phyloP scores from a whole-genome alignment of 805 yeast species.

The Yarrowia osloensis region DNA sequence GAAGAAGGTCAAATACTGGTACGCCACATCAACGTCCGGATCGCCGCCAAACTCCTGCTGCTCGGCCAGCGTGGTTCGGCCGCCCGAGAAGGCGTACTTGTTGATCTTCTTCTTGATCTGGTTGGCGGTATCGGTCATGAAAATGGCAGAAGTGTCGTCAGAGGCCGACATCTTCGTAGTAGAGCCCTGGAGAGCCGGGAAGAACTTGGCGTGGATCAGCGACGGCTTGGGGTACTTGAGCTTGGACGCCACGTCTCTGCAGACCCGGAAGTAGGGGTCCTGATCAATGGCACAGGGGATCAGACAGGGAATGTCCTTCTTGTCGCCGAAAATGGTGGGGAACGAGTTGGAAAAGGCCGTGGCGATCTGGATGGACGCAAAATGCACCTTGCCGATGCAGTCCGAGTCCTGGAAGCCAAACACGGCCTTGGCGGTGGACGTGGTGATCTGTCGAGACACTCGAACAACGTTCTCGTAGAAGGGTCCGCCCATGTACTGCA shows the following conservation, averaged over 20 bases:
- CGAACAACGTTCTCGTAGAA: conserved; percentile 93
- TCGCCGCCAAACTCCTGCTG: conserved; percentile 90
- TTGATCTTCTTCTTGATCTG: conserved; percentile 92
- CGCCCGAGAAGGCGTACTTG: conserved; percentile 96
- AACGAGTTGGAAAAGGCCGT: conserved; percentile 94
- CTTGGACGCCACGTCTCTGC: conserved; percentile 96
- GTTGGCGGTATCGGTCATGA: conserved; percentile 91
- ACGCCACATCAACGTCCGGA: conserved; percentile 94
- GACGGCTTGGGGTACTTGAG: conserved; percentile 89
- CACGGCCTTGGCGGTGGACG: conserved; percentile 95
- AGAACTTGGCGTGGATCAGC: conserved; percentile 88
- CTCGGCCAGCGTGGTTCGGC: conserved; percentile 81
- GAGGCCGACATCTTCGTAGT: conserved; percentile 96
- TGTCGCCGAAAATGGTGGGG: conserved; percentile 86
- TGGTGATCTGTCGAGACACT: conserved; percentile 90
- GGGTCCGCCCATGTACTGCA: conserved; percentile 88
- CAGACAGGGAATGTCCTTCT: conserved; percentile 89
- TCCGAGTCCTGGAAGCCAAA: conserved; percentile 95
- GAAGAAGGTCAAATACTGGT: conserved; percentile 88
- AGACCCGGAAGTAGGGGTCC: conserved; percentile 96
- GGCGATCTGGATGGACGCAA: conserved; percentile 94
- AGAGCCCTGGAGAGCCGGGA: conserved; percentile 97
- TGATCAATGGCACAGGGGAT: conserved; percentile 99
- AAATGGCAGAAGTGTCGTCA: conserved; percentile 85
- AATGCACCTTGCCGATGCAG: conserved; percentile 90